These are phyloP conservation scores for Leishmania tropica DNA, from an alignment of 208 protist genomes.

Conservation along the genomic window DNA sequence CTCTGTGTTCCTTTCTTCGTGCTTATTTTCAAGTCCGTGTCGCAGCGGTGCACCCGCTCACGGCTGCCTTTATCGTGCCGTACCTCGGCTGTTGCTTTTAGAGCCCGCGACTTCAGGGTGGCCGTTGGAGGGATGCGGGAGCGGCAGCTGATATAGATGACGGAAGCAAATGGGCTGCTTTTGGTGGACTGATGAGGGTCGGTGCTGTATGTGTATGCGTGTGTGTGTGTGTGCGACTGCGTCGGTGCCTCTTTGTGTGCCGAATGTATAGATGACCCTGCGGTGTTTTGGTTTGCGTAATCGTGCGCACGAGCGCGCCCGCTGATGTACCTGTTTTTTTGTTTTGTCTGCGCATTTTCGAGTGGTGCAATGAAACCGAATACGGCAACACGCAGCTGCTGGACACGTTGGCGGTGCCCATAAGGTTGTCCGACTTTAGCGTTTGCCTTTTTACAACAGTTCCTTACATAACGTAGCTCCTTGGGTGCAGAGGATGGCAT, in stretches of 20 bases:
- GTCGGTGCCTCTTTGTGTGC: background rate
- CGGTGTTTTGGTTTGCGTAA: background rate
- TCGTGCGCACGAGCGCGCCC: background rate
- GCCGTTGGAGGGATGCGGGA: background rate
- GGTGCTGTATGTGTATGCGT: background rate
- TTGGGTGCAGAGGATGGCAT: background rate
- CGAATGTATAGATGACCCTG: constrained; percentile 7
- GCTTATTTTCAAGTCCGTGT: background rate
- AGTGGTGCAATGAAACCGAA: background rate
- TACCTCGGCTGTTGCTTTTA: background rate
- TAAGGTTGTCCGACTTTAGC: background rate
- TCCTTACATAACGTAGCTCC: no score
- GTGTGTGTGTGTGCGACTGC: background rate
- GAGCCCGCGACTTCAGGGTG: background rate
- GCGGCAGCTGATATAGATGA: background rate
- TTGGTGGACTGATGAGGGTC: background rate
- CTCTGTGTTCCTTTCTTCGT: background rate
- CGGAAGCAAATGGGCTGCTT: background rate
- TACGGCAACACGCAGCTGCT: background rate
- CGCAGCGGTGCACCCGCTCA: background rate
- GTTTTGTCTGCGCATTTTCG: background rate
- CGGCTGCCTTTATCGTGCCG: background rate
- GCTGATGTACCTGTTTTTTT: constrained; percentile 18
- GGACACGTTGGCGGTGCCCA: background rate
- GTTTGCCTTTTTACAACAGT: background rate